Evolutionary conservation across 768 basidiomycete genomes (phyloP).

Genomic region (Phaffia tasmanica): DNA sequence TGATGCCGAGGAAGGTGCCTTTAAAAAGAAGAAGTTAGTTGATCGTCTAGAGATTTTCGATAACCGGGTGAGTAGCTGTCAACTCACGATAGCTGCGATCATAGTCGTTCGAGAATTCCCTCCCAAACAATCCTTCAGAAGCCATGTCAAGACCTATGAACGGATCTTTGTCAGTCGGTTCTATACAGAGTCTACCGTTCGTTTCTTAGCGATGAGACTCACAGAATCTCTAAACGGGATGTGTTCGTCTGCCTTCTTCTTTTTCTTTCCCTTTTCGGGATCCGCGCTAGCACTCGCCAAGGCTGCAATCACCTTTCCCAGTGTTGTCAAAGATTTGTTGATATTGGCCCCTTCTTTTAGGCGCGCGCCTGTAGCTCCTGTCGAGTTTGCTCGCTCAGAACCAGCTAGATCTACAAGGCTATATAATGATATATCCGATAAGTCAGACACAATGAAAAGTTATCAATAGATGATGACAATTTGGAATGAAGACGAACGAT

Average conservation of each 20-base stretch:
- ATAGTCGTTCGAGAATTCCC: slow-evolving; percentile 95
- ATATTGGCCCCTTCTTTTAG: slow-evolving; percentile 97
- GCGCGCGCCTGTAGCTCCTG: slow-evolving; percentile 89
- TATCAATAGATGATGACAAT: slow-evolving; percentile 10
- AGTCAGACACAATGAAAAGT: background rate
- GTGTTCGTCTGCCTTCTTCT: slow-evolving; percentile 80
- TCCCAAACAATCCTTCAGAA: slow-evolving; percentile 92
- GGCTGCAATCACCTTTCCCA: slow-evolving; percentile 92
- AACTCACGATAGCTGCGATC: slow-evolving; percentile 80
- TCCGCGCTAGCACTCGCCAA: slow-evolving; percentile 61
- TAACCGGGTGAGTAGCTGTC: background rate
- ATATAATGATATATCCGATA: background rate
- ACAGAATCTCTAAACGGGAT: slow-evolving; percentile 97
- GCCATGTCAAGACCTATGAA: slow-evolving; percentile 82
- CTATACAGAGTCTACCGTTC: background rate
- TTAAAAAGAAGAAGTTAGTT: background rate
- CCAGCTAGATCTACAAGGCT: slow-evolving; percentile 93
- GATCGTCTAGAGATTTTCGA: background rate
- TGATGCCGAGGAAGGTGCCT: slow-evolving; percentile 18
- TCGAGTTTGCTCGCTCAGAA: slow-evolving; percentile 92
- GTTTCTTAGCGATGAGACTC: slow-evolving; percentile 33
- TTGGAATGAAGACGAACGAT: slow-evolving; percentile 45
- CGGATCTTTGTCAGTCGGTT: slow-evolving; percentile 8
- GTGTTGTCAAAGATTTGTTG: slow-evolving; percentile 94
- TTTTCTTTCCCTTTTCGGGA: slow-evolving; percentile 49